Base-by-base conservation (phyloP, 306 rosid genomes). In the Cicer yamashitae region DNA sequence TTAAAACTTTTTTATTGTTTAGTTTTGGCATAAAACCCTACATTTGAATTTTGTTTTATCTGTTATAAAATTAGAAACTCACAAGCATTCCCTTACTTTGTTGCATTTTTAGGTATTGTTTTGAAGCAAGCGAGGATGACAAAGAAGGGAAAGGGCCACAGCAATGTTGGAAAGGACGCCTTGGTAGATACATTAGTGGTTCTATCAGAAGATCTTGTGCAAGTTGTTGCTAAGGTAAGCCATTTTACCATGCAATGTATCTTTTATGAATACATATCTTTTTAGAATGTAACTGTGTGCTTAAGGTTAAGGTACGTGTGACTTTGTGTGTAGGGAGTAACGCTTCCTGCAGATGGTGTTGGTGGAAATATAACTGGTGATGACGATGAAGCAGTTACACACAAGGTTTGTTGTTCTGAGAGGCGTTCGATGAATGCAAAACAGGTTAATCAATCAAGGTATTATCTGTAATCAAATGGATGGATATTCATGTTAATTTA, bases 121-220 rank as follows among this genome's bases (percentile, higher is more conserved):
- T 83, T 94, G 83, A 91, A 91, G 88, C 86, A 88, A 74, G 97
- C 96, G 45, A 88, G 88, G 84, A 86, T 90, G 94, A 87, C 79
- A 56, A 88, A 77, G 77, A 88, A 79, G 80, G 97, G 98, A 54
- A 88, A 81, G 70, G 70, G 78, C 57, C 70, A 60, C 51, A 71
- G 80, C 17, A 91, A 90, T 81, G 81, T 85, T 9, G 84, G 82
- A 57, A 78, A 79, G 67, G 93, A 84, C 10, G 86, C 48, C 47
- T 12, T 87, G 20, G 80, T 91, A 56, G 97, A 93, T 10, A 90
- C 94, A 3, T 86, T 94, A 20, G 90, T 90, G 50, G 86, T 94
- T 54, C 80, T 73, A 8, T 85, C 98, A 13, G 70, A 66, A 81
- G 96, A 90, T 80, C 89, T 91, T 46, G 96, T 90, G 37, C 96